phyloP scores from a whole-genome alignment of 2,329 filamentous ascomycete species.

The Trichophyton mentagrophytes region DNA sequence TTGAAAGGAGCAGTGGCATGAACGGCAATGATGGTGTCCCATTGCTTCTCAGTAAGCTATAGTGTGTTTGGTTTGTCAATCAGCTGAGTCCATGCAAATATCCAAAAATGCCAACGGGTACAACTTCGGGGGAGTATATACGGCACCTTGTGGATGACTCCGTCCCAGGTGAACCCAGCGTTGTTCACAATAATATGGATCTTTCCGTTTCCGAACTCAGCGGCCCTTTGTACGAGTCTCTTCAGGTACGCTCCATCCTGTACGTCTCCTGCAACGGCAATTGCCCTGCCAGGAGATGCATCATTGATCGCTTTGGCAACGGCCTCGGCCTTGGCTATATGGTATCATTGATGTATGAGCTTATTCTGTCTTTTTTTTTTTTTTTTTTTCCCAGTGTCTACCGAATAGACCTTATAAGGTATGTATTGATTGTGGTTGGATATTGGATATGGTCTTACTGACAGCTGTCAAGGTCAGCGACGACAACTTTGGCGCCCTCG shows the following conservation, averaged over 20 bases:
- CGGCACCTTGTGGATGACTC: conserved; percentile 66
- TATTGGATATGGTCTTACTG: conserved; percentile 16
- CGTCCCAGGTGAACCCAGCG: conserved; percentile 86
- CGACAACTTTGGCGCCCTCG: conserved; percentile 71
- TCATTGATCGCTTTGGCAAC: conserved; percentile 60
- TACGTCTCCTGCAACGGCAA: conserved; percentile 66
- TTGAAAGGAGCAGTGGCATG: conserved; percentile 80
- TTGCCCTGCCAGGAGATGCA: conserved; percentile 49
- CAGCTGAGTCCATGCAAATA: neutral
- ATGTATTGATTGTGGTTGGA: neutral
- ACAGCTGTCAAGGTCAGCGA: conserved; percentile 72
- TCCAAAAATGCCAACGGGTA: neutral
- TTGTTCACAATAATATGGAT: conserved; percentile 89
- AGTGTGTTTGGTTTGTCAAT: neutral
- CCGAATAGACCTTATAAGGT: neutral
- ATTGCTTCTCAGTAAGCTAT: conserved; percentile 74
- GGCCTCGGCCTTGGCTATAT: conserved; percentile 51
- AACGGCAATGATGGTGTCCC: conserved; percentile 73
- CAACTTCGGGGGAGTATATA: neutral
- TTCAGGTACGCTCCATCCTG: conserved; percentile 58
- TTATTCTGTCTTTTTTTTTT: neutral
- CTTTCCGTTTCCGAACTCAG: conserved; percentile 72
- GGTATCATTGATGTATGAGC: neutral
- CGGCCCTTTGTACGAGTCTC: conserved; percentile 58
- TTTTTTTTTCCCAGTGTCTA: neutral